phyloP scores from a whole-genome alignment of 768 basidiomycete species.

The Bullera alba region DNA sequence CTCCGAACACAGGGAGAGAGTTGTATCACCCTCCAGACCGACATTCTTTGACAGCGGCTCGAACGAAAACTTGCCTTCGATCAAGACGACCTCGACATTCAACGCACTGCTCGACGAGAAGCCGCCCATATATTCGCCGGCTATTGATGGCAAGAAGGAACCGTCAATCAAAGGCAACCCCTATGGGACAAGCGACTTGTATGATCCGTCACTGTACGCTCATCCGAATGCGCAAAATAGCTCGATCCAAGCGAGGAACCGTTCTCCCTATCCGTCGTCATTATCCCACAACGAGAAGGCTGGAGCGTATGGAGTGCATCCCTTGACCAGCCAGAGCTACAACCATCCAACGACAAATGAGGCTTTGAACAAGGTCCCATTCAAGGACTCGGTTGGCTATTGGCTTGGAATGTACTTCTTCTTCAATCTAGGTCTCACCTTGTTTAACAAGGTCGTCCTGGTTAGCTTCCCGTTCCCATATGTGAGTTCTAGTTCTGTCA shows the following conservation, averaged over 20 bases:
- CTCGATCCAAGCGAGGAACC: neutral
- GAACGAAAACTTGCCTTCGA: neutral
- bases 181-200: neutral
- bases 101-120: neutral
- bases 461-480: slow-evolving; percentile 92
- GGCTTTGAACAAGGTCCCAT: neutral
- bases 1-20: neutral
- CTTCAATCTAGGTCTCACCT: slow-evolving; percentile 83
- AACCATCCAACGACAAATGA: neutral
- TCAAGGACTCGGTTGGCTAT: slow-evolving; percentile 39
- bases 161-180: neutral
- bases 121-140: neutral
- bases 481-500: slow-evolving; percentile 27
- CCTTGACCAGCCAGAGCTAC: neutral
- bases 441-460: slow-evolving; percentile 92
- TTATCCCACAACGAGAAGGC: neutral
- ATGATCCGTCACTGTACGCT: neutral
- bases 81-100: neutral
- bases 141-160: neutral
- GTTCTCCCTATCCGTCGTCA: neutral
- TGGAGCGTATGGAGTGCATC: neutral
- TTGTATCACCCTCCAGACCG: neutral
- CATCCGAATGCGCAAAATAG: too few species aligned
- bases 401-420: slow-evolving; percentile 80
- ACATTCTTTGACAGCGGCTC: neutral